Evolutionary conservation across 2,329 filamentous ascomycete genomes (phyloP).

Genomic region (Pseudofabraea citricarpa): DNA sequence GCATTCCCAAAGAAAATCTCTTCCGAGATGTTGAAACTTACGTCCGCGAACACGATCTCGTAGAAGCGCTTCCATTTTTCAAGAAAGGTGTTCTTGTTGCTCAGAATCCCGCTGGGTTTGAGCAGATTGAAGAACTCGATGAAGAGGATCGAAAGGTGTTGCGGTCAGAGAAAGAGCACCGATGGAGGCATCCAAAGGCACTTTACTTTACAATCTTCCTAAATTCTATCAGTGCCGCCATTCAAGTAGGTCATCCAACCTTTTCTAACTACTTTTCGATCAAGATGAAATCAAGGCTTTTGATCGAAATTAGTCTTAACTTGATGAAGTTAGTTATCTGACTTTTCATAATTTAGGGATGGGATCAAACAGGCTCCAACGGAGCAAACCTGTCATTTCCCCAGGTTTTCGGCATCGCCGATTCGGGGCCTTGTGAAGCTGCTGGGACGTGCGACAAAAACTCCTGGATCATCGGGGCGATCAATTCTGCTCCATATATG

Average conservation of each 20-base stretch:
- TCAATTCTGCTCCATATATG: constrained; percentile 51
- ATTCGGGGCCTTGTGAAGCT: constrained; percentile 16
- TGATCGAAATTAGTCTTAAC: too few relatives aligned
- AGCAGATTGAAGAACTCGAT: constrained; percentile 17
- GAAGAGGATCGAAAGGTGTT: constrained; percentile 29
- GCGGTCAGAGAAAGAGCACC: constrained; percentile 55
- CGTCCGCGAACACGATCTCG: too few relatives aligned
- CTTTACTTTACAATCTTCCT: constrained; percentile 63
- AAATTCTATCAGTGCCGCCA: constrained; percentile 64
- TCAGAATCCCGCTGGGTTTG: constrained; percentile 21
- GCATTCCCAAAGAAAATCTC: too few relatives aligned
- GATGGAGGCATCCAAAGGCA: constrained; percentile 57
- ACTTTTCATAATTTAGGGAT: too few relatives aligned
- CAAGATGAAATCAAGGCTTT: too few relatives aligned
- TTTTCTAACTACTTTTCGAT: too few relatives aligned
- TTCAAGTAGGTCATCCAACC: constrained; percentile 37
- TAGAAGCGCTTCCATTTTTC: too few relatives aligned
- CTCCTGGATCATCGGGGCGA: constrained; percentile 56
- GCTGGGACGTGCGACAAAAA: too few relatives aligned
- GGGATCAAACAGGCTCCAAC: constrained; percentile 35
- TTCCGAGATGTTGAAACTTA: too few relatives aligned
- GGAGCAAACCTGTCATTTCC: constrained; percentile 36
- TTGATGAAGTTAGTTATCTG: too few relatives aligned
- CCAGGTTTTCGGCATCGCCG: constrained; percentile 30
- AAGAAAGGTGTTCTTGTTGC: constrained; percentile 40